Evolutionary conservation across 495 filamentous ascomycete genomes (phyloP), one percentile per base, ranked within the genome.

Genomic region (Talaromyces ruber): DNA sequence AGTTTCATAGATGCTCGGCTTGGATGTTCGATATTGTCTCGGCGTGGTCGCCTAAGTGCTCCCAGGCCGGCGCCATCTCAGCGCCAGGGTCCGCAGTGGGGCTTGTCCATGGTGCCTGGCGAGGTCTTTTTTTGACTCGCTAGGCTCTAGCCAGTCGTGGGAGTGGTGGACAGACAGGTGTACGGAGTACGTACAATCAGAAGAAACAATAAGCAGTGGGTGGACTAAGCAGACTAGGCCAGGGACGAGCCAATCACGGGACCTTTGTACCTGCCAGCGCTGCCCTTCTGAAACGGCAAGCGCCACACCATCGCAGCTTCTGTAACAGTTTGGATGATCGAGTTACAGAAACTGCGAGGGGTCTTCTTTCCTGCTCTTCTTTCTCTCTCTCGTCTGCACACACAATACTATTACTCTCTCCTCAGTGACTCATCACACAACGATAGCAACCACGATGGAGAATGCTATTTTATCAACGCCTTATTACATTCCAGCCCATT

Each of bases 21-120:
- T 52, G 50, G 21, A 22, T 52, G 50, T 26, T 52, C 21, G 21
- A 52, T 22, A 26, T 52, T 24, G 50, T 52, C 24, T 52, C 50
- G 24, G 2, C 45, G 21, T 54, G n/a, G 51, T 54, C 51, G 51
- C 51, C 51, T 54, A 54, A 54, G 9, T 26, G 51, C 22, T 26
- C 51, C 26, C 6, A 26, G 22, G 14, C 22, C 66, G 89, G 89
- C 53, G 86, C 95, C 62, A 89, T 94, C 62, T 82, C 24, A 54
- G 21, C 16, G n/a, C 16, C 43, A 18, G 51, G 51, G 22, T 54
- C 51, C 24, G 51, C 51, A 54, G 51, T 54, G 51, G 51, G 28
- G 18, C 51, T 7, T 21, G 18, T 21, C 9, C 51, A 25, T 54
- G 51, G 51, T 54, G 51, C 24, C n/a, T 47, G 43, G 30, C 9